A percentile compares a stretch with the other conserved stretches of the same genome.
These are phyloP conservation scores for Pythium aphanidermatum DNA, from an alignment of 352 stramenopile genomes.

Conservation along the genomic window DNA sequence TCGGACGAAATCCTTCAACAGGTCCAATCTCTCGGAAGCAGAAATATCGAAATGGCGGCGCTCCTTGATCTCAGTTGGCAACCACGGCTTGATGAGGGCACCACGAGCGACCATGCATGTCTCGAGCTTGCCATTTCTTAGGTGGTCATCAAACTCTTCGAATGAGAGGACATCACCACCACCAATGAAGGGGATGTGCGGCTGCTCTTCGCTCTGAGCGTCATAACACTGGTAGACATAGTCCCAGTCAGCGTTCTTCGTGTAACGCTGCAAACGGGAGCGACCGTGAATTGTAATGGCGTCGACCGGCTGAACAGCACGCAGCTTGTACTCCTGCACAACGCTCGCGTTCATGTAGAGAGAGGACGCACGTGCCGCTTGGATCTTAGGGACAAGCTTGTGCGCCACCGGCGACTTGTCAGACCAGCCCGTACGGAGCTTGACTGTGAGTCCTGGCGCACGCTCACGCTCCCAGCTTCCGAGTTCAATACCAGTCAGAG, in stretches of 20 bases:
- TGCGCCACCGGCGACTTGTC: slow-evolving; percentile 94
- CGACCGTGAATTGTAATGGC: slow-evolving; percentile 94
- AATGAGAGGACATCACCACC: slow-evolving; percentile 85
- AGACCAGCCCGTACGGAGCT: slow-evolving; percentile 97
- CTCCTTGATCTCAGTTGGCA: slow-evolving; percentile 99
- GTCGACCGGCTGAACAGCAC: slow-evolving; percentile 55
- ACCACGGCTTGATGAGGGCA: slow-evolving; percentile 99
- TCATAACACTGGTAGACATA: slow-evolving; percentile 93
- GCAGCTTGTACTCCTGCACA: slow-evolving; percentile 69
- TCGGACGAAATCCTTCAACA: slow-evolving; percentile 95
- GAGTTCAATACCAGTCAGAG: slow-evolving; percentile 81
- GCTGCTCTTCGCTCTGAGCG: slow-evolving; percentile 28
- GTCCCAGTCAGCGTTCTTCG: slow-evolving; percentile 97
- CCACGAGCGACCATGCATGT: slow-evolving; percentile 90
- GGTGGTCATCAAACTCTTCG: slow-evolving; percentile 78
- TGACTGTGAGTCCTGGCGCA: slow-evolving; percentile 91
- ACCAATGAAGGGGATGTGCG: slow-evolving; percentile 89
- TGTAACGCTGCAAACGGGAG: slow-evolving; percentile 96
- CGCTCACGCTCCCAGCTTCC: slow-evolving; percentile 31
- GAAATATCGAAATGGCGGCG: slow-evolving; percentile 96
- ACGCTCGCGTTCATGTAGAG: slow-evolving; percentile 78
- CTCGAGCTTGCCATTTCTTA: slow-evolving; percentile 78
- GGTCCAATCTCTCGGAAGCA: slow-evolving; percentile 93
- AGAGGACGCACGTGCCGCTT: slow-evolving; percentile 45
- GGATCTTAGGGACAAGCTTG: slow-evolving; percentile 91